Evolutionary conservation across 192 early-diverging fungal species (phyloP).

Genomic region (Diversispora epigaea): DNA sequence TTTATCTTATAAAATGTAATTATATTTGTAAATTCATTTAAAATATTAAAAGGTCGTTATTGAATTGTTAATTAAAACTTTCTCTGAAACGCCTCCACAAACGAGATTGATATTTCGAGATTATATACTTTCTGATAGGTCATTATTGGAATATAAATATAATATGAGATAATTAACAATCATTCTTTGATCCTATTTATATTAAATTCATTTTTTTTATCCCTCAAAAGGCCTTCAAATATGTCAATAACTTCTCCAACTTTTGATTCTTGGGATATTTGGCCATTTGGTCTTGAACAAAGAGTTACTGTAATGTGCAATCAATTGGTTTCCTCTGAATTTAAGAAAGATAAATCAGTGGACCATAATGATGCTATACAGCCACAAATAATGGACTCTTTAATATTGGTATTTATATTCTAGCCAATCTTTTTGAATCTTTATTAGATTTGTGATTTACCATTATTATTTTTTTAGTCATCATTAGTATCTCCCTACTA

Average conservation of each 20-base stretch:
- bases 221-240: not conserved
- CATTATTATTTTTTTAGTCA: not conserved
- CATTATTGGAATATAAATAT: not conserved
- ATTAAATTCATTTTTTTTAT: not conserved
- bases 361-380: not conserved
- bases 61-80: not conserved
- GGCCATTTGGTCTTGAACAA: constrained; percentile 2
- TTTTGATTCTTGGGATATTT: not conserved
- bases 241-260: not conserved
- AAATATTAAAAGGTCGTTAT: not conserved
- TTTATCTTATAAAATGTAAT: not conserved
- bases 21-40: not conserved
- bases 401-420: not conserved
- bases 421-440: not conserved
- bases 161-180: not conserved
- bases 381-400: not conserved
- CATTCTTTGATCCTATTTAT: not conserved
- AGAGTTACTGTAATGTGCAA: constrained; percentile 2
- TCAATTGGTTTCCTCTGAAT: not conserved
- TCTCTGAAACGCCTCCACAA: not conserved
- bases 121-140: constrained; percentile 6
- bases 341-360: not conserved
- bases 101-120: constrained; percentile 13
- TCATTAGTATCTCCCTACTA: constrained; percentile 4
- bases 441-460: not conserved